Conservation (phyloP, 2,329 filamentous ascomycete species). For the Rhexocercosporidium sp. region DNA sequence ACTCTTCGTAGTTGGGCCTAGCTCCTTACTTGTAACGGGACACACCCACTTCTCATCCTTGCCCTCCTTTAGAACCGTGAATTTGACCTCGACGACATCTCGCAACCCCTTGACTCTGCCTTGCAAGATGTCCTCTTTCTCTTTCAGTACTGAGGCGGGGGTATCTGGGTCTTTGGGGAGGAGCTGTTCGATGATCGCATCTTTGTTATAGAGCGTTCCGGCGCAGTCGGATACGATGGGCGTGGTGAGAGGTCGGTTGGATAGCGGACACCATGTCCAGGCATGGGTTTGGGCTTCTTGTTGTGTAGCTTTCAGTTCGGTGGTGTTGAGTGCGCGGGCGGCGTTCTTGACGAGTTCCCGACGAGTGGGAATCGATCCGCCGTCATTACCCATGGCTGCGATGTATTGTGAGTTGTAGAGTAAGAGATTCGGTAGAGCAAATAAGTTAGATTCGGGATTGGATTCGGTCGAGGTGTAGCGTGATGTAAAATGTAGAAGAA, state of each 20-base stretch:
- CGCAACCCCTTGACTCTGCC: constrained; percentile 77
- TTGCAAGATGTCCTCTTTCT: constrained; percentile 65
- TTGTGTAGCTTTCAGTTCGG: constrained; percentile 86
- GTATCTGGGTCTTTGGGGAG: constrained; percentile 57
- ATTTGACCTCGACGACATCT: constrained; percentile 86
- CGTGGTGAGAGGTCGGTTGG: constrained; percentile 70
- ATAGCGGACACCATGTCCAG: constrained; percentile 90
- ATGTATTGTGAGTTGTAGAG: background rate
- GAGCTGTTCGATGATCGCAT: constrained; percentile 77
- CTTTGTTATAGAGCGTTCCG: constrained; percentile 93
- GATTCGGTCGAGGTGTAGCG: background rate
- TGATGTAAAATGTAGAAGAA: background rate
- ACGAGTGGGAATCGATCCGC: constrained; percentile 93
- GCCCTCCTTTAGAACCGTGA: constrained; percentile 56
- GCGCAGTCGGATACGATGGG: constrained; percentile 80
- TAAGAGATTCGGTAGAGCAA: background rate
- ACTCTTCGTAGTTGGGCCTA: constrained; percentile 79
- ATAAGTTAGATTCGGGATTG: background rate
- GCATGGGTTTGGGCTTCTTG: constrained; percentile 84
- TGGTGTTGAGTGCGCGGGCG: constrained; percentile 78
- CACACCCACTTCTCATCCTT: constrained; percentile 73
- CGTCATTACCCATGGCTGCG: constrained; percentile 90
- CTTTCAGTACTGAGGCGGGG: constrained; percentile 47
- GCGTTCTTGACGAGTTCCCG: constrained; percentile 96
- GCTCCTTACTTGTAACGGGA: constrained; percentile 83